Base-by-base conservation (phyloP, 2,329 filamentous ascomycete genomes). In the Hypomyces perniciosus region DNA sequence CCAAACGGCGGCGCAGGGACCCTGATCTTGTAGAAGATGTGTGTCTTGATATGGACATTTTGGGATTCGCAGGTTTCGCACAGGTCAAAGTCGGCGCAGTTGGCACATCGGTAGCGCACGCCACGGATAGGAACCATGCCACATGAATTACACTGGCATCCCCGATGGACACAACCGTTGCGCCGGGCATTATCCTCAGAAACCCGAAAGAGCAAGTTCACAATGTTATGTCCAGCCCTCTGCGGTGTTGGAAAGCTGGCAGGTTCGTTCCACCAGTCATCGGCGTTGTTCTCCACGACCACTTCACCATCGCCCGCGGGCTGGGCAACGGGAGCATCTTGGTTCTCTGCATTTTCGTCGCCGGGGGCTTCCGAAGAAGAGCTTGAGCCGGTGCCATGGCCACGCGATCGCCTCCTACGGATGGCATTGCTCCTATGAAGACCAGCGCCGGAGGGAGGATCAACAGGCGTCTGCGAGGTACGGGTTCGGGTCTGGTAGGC, bases 11-110 rank as follows among this genome's bases (percentile, higher is more conserved):
- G 90, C 1, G 90, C 87, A 1, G 93, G 93, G 8, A 97, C 85
- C 50, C 85, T 85, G 63, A 99, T 88, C 68, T 97, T 97, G 77
- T 95, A 95, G 70, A 99, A 97, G 42, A 97, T 81, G 68, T 99
- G 93, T 1, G 90, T 96, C 67, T 92, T 95, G 62, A 80, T 83
- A 64, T 96, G 92, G 2, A 85, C 70, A 26, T 81, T 81, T 59
- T 84, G 81, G 5, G 88, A 81, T 70, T 99, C 92, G 70, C 93
- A 99, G 6, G 85, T 85, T 64, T 96, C 90, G 72, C 93, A 99
- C 2, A 99, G 81, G 65, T 99, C 93, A 65, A 90, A 97, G 68
- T 99, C 92, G 57, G 88, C 83, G 65, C 93, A 99, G 71, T 99
- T 97, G 60, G 90, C 85, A 69, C 93, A 99, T 53, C 91, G 86